Conservation (phyloP, 352 stramenopile genomes). For the Saprolegnia diclina region DNA sequence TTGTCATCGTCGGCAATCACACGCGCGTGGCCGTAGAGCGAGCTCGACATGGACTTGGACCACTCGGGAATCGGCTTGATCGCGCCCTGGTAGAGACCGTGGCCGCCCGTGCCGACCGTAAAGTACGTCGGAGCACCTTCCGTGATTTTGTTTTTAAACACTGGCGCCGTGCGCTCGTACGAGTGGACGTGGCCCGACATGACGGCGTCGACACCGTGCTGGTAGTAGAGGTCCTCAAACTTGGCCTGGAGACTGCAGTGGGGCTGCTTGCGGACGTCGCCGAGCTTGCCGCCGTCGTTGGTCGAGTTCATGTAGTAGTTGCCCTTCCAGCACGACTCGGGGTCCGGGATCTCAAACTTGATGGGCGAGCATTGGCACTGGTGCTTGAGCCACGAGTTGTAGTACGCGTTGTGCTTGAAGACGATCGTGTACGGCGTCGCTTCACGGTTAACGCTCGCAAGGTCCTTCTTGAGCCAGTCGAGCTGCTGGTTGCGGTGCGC, state of each 20-base stretch:
- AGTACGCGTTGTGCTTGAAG: conserved; percentile 38
- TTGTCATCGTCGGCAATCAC: neutral
- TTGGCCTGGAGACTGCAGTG: conserved; percentile 34
- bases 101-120: neutral
- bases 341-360: conserved; percentile 37
- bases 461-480: conserved; percentile 10
- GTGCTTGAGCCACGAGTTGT: conserved; percentile 60
- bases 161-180: conserved; percentile 21
- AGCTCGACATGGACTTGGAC: neutral
- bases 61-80: neutral
- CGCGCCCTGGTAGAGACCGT: neutral
- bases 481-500: conserved; percentile 28
- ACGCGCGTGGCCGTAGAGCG: neutral
- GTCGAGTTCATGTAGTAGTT: conserved; percentile 32
- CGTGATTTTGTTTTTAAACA: conserved; percentile 4
- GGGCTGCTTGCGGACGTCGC: conserved; percentile 28
- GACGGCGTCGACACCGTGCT: conserved; percentile 28
- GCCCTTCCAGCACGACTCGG: conserved; percentile 43
- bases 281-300: conserved; percentile 30
- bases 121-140: conserved; percentile 14
- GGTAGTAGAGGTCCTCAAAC: conserved; percentile 32
- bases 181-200: conserved; percentile 34
- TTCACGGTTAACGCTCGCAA: neutral
- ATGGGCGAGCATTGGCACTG: conserved; percentile 46
- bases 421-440: conserved; percentile 5